phyloP scores from a whole-genome alignment of 2,329 filamentous ascomycete species.

The Capronia americana region DNA sequence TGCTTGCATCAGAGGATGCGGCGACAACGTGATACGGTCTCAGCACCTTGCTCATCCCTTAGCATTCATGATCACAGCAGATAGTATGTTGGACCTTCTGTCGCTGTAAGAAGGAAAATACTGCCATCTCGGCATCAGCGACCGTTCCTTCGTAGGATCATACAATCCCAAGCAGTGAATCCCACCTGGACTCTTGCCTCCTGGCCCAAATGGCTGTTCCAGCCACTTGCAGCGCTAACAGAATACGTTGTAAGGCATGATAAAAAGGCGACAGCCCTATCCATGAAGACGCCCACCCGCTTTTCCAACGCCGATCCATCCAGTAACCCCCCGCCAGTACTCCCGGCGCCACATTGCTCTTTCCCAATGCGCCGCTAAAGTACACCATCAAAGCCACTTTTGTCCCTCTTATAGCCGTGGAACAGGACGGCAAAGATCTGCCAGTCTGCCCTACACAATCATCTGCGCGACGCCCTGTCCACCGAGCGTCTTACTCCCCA shows the following conservation, averaged over 20 bases:
- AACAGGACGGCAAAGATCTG: not conserved
- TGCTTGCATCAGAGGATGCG: not conserved
- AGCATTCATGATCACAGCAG: not conserved
- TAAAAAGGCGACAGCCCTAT: slow-evolving; percentile 8
- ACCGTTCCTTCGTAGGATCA: not conserved
- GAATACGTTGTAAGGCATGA: not conserved
- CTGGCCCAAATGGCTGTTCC: not conserved
- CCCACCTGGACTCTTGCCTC: not conserved
- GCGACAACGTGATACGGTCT: not conserved
- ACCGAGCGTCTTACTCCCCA: slow-evolving; percentile 87
- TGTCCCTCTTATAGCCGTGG: not conserved
- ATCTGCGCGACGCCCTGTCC: slow-evolving; percentile 65
- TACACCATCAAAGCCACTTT: slow-evolving; percentile 27
- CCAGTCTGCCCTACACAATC: slow-evolving; percentile 35
- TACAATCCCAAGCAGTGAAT: not conserved
- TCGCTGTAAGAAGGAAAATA: not conserved
- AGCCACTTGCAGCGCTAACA: not conserved
- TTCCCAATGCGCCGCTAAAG: slow-evolving; percentile 18
- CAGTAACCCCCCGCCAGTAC: not conserved
- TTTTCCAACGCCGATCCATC: slow-evolving; percentile 9
- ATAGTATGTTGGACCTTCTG: not conserved
- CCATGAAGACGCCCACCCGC: not conserved
- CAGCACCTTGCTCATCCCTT: not conserved
- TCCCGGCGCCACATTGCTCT: slow-evolving; percentile 13
- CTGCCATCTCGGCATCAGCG: not conserved